phyloP scores from a whole-genome alignment of 2,329 filamentous ascomycete genomes.

The Rhynchosporium agropyri region DNA sequence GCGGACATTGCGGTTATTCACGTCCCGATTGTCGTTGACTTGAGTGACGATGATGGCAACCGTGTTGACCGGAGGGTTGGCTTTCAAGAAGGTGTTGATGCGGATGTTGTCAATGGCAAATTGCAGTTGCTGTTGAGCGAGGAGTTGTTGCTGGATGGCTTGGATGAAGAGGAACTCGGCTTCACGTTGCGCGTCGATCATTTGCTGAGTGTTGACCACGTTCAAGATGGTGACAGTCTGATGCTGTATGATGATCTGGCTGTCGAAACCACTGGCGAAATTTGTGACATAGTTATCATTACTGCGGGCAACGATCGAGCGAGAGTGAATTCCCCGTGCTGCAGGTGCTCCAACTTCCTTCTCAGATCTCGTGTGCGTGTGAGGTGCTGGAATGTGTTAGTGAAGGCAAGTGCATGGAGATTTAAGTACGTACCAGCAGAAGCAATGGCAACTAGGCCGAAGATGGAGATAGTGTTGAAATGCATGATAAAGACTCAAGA shows the following conservation, averaged over 20 bases:
- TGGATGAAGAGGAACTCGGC: conserved; percentile 25
- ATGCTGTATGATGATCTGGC: conserved; percentile 24
- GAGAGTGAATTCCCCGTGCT: conserved; percentile 31
- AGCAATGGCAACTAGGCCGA: conserved; percentile 34
- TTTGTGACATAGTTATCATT: conserved; percentile 22
- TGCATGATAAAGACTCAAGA: conserved; percentile 35
- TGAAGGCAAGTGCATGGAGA: neutral
- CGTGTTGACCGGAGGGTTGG: conserved; percentile 38
- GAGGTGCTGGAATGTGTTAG: conserved; percentile 33
- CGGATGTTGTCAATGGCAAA: conserved; percentile 39
- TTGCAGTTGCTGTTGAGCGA: conserved; percentile 31
- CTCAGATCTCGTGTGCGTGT: conserved; percentile 32
- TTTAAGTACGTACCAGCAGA: conserved; percentile 33
- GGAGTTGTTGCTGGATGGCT: conserved; percentile 31
- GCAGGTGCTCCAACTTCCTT: conserved; percentile 28
- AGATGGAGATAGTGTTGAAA: conserved; percentile 32
- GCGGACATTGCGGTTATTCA: conserved; percentile 31
- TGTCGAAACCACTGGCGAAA: conserved; percentile 18
- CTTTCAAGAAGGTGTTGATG: conserved; percentile 38
- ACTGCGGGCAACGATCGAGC: conserved; percentile 16
- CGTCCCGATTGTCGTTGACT: conserved; percentile 35
- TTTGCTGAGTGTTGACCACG: conserved; percentile 18
- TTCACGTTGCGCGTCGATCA: conserved; percentile 21
- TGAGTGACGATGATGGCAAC: conserved; percentile 38
- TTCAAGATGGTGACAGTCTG: conserved; percentile 25